These are phyloP conservation scores for Myrica gale DNA, from an alignment of 306 rosid species.

Conservation along the genomic window DNA sequence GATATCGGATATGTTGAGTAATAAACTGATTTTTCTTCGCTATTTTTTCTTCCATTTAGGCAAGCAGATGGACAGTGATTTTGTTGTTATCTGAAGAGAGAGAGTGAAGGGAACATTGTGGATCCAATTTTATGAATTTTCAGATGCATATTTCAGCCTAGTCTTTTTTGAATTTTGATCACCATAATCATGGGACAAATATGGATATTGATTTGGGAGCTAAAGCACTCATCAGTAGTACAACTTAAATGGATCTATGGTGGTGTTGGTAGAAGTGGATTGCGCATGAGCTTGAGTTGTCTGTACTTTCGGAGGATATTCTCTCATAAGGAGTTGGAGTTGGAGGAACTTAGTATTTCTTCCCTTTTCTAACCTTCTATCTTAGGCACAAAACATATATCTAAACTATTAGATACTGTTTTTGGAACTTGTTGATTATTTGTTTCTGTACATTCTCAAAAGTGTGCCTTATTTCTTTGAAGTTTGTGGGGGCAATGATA, in stretches of 20 bases:
- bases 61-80: not conserved
- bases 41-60: not conserved
- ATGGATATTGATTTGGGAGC: slow-evolving; percentile 1
- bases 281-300: not conserved
- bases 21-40: no score
- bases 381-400: not conserved
- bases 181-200: not conserved
- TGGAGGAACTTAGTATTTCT: not conserved
- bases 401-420: not conserved
- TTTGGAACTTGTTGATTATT: not conserved
- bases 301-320: not conserved
- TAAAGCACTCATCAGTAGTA: not conserved
- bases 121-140: not conserved
- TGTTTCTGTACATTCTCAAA: not conserved
- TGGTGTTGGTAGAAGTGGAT: not conserved
- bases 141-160: not conserved
- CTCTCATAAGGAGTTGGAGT: not conserved
- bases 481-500: not conserved
- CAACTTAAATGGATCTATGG: not conserved
- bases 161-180: not conserved
- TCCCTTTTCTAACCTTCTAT: not conserved
- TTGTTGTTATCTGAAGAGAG: not conserved
- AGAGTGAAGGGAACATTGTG: not conserved
- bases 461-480: not conserved
- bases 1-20: not conserved